phyloP scores from a whole-genome alignment of 2,329 filamentous ascomycete species.

The Cercospora berteroae region DNA sequence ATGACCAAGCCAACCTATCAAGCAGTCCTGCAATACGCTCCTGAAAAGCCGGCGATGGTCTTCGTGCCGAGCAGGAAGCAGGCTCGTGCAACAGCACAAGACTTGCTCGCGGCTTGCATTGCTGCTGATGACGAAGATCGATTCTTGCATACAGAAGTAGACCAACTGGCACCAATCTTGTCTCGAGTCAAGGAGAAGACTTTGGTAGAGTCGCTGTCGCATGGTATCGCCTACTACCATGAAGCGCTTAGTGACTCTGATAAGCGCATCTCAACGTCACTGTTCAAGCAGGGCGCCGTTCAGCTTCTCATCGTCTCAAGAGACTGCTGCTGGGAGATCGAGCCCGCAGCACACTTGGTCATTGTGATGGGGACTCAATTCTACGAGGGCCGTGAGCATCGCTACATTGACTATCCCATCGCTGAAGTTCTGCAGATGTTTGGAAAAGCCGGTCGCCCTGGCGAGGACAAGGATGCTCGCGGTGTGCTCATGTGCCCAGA shows the following conservation, averaged over 20 bases:
- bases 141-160: slow-evolving; percentile 80
- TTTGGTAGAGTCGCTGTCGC: slow-evolving; percentile 82
- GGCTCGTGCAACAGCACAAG: slow-evolving; percentile 79
- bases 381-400: slow-evolving; percentile 93
- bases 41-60: slow-evolving; percentile 81
- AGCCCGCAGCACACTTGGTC: slow-evolving; percentile 83
- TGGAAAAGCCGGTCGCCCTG: slow-evolving; percentile 79
- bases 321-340: slow-evolving; percentile 94
- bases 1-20: slow-evolving; percentile 95
- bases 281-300: slow-evolving; percentile 85
- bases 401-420: slow-evolving; percentile 93
- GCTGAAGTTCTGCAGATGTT: slow-evolving; percentile 98
- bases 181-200: slow-evolving; percentile 81
- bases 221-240: slow-evolving; percentile 96
- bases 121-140: slow-evolving; percentile 90
- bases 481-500: slow-evolving; percentile 96
- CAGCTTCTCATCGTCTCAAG: slow-evolving; percentile 79
- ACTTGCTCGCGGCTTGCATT: slow-evolving; percentile 81
- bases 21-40: slow-evolving; percentile 81
- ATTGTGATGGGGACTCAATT: slow-evolving; percentile 98
- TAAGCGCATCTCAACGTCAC: slow-evolving; percentile 88
- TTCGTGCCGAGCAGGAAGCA: slow-evolving; percentile 95
- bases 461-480: slow-evolving; percentile 74
- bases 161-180: slow-evolving; percentile 79
- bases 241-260: slow-evolving; percentile 86